phyloP scores from a whole-genome alignment of 73 alveolate species.

The Blepharisma stoltei region DNA sequence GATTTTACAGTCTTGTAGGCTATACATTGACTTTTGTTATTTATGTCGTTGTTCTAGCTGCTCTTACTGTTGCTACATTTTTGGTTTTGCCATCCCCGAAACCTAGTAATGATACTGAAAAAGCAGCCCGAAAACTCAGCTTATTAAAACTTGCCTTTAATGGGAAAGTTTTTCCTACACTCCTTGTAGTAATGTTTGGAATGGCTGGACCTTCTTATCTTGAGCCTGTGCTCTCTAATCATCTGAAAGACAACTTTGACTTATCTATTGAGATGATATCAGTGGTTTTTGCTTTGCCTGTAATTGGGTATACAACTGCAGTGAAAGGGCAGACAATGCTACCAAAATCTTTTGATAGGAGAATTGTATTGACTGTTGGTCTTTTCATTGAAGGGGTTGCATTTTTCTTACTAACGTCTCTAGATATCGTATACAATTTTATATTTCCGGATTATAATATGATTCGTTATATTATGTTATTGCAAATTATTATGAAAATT shows the following conservation, averaged over 20 bases:
- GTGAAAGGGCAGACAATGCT: constrained; percentile 2
- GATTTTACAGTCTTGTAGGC: constrained; percentile 33
- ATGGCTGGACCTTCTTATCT: constrained; percentile 26
- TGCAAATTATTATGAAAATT: no score
- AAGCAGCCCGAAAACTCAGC: neutral
- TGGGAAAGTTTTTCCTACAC: constrained; percentile 16
- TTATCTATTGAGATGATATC: neutral
- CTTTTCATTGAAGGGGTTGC: constrained; percentile 26
- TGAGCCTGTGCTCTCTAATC: constrained; percentile 17
- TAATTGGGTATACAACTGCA: constrained; percentile 16
- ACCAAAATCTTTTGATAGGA: constrained; percentile 9
- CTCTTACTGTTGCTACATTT: neutral
- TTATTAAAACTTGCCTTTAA: neutral
- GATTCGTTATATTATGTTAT: no score
- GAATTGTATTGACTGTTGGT: constrained; percentile 11
- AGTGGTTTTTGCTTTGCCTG: neutral
- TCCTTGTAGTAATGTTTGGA: constrained; percentile 16
- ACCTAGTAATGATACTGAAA: neutral
- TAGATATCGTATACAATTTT: no score
- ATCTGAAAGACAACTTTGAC: neutral
- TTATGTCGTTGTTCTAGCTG: constrained; percentile 25
- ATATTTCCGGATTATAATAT: no score
- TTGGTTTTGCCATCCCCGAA: neutral
- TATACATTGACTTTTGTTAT: constrained; percentile 39
- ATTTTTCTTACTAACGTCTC: no score